A percentile compares a stretch with the other conserved stretches of the same genome.
phyloP scores from a whole-genome alignment of 352 stramenopile species.

The Phytophthora sp. region DNA sequence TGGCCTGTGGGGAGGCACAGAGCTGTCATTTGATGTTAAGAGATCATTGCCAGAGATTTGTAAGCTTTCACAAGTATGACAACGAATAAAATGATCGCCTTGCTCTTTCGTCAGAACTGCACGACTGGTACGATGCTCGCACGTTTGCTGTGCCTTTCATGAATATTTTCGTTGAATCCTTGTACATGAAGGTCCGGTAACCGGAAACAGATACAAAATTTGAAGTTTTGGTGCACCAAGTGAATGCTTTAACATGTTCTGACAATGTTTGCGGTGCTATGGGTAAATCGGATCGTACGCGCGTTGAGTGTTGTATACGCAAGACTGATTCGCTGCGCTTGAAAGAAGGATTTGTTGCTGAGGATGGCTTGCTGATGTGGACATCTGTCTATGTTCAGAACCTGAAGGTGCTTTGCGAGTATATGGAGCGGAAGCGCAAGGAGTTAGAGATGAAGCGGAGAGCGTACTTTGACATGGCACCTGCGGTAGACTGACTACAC shows the following conservation, averaged over 20 bases:
- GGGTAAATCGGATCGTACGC: slow-evolving; percentile 15
- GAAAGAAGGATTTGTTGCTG: slow-evolving; percentile 22
- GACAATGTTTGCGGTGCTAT: slow-evolving; percentile 14
- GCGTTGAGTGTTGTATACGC: slow-evolving; percentile 5
- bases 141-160: slow-evolving; percentile 18
- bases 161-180: slow-evolving; percentile 30
- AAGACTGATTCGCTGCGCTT: slow-evolving; percentile 14
- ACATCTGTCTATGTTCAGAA: slow-evolving; percentile 27
- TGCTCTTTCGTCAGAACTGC: slow-evolving; percentile 28
- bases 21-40: slow-evolving; percentile 35
- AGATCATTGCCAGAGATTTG: slow-evolving; percentile 19
- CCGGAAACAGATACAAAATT: slow-evolving; percentile 26
- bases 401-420: slow-evolving; percentile 25
- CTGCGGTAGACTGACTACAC: slow-evolving; percentile 18
- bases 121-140: slow-evolving; percentile 23
- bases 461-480: slow-evolving; percentile 9
- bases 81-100: slow-evolving; percentile 30
- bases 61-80: slow-evolving; percentile 26
- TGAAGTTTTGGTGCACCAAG: slow-evolving; percentile 4
- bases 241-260: slow-evolving; percentile 8
- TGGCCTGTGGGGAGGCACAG: slow-evolving; percentile 17
- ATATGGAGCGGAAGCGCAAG: slow-evolving; percentile 25
- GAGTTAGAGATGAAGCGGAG: slow-evolving; percentile 18
- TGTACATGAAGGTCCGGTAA: slow-evolving; percentile 2
- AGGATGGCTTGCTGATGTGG: slow-evolving; percentile 23